phyloP scores from a whole-genome alignment of 1,284 basidiomycete species.

The Athelia psychrophila region DNA sequence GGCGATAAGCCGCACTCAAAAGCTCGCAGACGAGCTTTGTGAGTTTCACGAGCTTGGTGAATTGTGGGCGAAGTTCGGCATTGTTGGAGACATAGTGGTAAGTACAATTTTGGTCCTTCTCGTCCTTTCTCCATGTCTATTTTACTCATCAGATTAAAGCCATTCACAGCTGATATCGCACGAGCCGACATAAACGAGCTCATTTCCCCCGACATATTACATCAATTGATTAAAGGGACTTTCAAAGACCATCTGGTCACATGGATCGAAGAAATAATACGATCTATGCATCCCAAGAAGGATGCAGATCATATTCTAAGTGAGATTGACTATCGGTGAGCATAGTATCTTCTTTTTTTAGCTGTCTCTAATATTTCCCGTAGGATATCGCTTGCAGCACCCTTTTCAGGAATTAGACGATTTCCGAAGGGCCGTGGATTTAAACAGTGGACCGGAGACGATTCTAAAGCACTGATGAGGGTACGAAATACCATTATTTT shows the following conservation, averaged over 20 bases:
- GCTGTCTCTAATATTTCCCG: too few relatives aligned
- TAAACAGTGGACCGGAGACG: conserved; percentile 28
- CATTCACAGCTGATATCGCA: conserved; percentile 12
- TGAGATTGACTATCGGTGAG: background rate
- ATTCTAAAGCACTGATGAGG: conserved; percentile 22
- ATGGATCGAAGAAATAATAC: conserved; percentile 7
- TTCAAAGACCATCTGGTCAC: conserved; percentile 15
- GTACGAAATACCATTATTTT: background rate
- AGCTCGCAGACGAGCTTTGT: conserved; percentile 20
- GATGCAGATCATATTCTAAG: background rate
- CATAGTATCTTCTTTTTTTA: too few relatives aligned
- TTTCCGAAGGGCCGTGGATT: conserved; percentile 10
- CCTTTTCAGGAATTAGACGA: conserved; percentile 2
- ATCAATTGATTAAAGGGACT: conserved; percentile 16
- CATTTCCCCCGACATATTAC: conserved; percentile 15
- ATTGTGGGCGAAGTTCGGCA: conserved; percentile 28
- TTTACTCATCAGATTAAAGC: conserved; percentile 1
- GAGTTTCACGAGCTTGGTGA: conserved; percentile 7
- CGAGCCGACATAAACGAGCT: conserved; percentile 7
- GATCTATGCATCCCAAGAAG: conserved; percentile 1
- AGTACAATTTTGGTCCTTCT: conserved; percentile 10
- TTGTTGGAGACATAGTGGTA: conserved; percentile 23
- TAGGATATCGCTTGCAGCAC: conserved; percentile 4
- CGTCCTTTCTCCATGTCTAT: background rate
- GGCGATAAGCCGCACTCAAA: conserved; percentile 14